Percentiles rank a stretch among this genome's conserved stretches.
Conservation (phyloP, 202 grass and related monocot species). For the Carex arenaria region DNA sequence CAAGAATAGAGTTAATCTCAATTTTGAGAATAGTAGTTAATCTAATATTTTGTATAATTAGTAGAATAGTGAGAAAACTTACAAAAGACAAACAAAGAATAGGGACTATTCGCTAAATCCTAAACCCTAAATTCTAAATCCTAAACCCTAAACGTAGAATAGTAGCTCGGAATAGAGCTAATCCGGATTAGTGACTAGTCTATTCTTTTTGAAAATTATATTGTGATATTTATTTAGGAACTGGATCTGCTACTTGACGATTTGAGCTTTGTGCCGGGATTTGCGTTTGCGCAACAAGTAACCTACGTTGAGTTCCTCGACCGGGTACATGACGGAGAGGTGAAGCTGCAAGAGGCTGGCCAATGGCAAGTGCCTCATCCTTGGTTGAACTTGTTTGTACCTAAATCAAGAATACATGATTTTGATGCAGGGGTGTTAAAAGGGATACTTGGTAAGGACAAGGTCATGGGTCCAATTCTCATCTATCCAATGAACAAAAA, state of each 20-base stretch:
- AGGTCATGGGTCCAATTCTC: slow-evolving; percentile 42
- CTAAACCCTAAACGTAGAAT: too few relatives aligned
- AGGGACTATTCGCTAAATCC: too few relatives aligned
- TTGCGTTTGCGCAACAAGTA: slow-evolving; percentile 45
- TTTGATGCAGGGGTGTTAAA: slow-evolving; percentile 65
- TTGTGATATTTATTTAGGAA: slow-evolving; percentile 29
- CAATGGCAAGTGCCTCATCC: slow-evolving; percentile 74
- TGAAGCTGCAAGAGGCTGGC: slow-evolving; percentile 32
- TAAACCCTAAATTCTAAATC: too few relatives aligned
- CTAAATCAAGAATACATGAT: slow-evolving; percentile 57
- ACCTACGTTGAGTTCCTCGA: slow-evolving; percentile 56
- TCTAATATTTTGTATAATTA: too few relatives aligned
- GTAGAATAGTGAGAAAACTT: too few relatives aligned
- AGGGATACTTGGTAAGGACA: slow-evolving; percentile 36
- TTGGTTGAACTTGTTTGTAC: slow-evolving; percentile 83
- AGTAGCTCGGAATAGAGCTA: too few relatives aligned
- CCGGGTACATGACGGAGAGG: slow-evolving; percentile 52
- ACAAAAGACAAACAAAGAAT: too few relatives aligned
- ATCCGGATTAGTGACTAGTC: too few relatives aligned
- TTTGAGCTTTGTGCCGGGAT: slow-evolving; percentile 41
- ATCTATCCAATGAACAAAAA: slow-evolving; percentile 79
- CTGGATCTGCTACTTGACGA: slow-evolving; percentile 39
- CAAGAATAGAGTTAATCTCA: too few relatives aligned
- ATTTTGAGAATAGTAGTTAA: too few relatives aligned
- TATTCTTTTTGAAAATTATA: too few relatives aligned